Evolutionary conservation across 2,329 filamentous ascomycete genomes (phyloP).

Genomic region (Beauveria scarabaeidicola): DNA sequence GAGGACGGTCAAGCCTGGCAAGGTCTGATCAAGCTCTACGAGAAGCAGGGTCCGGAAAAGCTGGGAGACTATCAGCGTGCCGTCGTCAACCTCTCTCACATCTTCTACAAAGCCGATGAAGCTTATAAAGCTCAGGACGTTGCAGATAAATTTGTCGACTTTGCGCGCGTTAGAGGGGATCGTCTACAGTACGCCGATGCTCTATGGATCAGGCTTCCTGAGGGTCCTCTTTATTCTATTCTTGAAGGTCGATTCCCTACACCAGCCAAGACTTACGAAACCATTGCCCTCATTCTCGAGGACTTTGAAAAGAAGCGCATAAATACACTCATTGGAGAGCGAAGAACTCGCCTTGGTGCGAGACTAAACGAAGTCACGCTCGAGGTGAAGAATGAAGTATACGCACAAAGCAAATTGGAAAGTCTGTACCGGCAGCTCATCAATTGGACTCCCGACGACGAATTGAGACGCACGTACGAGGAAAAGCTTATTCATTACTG

Average conservation of each 20-base stretch:
- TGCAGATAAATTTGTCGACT: slow-evolving; percentile 71
- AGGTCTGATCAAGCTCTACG: slow-evolving; percentile 77
- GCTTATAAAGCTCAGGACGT: slow-evolving; percentile 56
- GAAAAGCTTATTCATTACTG: slow-evolving; percentile 80
- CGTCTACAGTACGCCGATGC: slow-evolving; percentile 67
- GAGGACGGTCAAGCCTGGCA: slow-evolving; percentile 83
- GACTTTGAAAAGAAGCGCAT: slow-evolving; percentile 80
- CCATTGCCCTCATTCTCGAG: slow-evolving; percentile 76
- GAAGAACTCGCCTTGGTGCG: slow-evolving; percentile 79
- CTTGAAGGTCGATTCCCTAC: slow-evolving; percentile 78
- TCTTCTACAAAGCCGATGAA: slow-evolving; percentile 60
- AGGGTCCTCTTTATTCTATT: slow-evolving; percentile 68
- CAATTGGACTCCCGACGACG: slow-evolving; percentile 85
- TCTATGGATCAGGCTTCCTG: slow-evolving; percentile 68
- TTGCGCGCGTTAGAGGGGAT: slow-evolving; percentile 64
- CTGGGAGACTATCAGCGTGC: slow-evolving; percentile 68
- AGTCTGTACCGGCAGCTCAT: slow-evolving; percentile 74
- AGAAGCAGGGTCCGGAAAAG: slow-evolving; percentile 62
- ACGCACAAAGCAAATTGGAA: slow-evolving; percentile 67
- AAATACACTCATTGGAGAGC: slow-evolving; percentile 81
- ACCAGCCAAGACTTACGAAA: slow-evolving; percentile 72
- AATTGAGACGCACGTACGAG: slow-evolving; percentile 73
- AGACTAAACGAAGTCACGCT: slow-evolving; percentile 72
- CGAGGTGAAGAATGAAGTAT: slow-evolving; percentile 82
- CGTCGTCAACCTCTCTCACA: slow-evolving; percentile 62